Base-by-base conservation (phyloP, 2,329 filamentous ascomycete species). In the Trichophaea hybrida region DNA sequence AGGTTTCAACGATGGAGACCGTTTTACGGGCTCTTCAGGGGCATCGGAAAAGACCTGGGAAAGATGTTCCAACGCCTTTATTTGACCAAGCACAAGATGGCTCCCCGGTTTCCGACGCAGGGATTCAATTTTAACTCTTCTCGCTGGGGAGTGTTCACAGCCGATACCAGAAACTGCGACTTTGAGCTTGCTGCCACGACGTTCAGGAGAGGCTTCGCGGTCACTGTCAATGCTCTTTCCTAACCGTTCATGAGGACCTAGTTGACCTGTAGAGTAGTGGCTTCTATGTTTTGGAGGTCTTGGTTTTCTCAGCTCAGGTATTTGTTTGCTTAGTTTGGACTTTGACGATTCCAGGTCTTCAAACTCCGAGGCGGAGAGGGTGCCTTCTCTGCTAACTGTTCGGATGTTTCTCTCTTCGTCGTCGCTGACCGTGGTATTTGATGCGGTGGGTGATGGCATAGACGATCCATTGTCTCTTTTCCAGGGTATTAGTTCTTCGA, bases 401-500 rank as follows among this genome's bases (percentile, higher is more conserved):
- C n/a, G 34, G 34, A 17, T 40, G 13, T 46, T 46, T 12, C 58
- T 54, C 13, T 63, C 61, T 33, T 65, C 63, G 12, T 64, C 61
- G 52, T 65, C 63, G 8, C 56, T 58, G 24, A 13, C 38, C 24
- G 40, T 57, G 37, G 60, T 62, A 13, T 31, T 59, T 10, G 63
- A 65, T 13, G 56, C 57, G 12, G 63, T 65, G 40, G 63, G 63
- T 15, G 59, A 62, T 12, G 61, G 57, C 12, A 43, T 43, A 4
- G 48, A 37, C 1, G 63, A 59, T 24, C 57, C 53, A 7, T 55
- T 46, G 31, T 60, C 61, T 8, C 63, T 52, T 33, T 58, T 59
- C 17, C 60, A 57, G 7, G 37, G 53, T 33, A 64, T 59, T n/a
- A 63, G 62, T 35, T 66, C 61, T 52, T 66, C 61, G 24, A 66